Base-by-base conservation (phyloP, 163 green algal species). In the Chlorella variabilis region DNA sequence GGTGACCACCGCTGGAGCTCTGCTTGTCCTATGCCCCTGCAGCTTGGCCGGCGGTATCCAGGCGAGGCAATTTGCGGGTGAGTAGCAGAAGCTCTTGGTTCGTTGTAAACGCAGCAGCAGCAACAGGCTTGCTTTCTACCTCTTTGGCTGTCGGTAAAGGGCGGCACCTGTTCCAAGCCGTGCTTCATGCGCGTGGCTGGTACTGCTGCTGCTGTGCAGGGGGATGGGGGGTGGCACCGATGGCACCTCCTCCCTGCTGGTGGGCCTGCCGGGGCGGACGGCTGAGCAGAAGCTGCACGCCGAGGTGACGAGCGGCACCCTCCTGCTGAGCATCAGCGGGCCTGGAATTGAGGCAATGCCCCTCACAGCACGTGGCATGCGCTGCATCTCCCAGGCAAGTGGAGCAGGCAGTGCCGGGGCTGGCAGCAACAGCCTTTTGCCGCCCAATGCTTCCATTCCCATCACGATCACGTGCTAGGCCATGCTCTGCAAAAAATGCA, bases 381-480 rank as follows among this genome's bases (percentile, higher is more conserved):
- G 76, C 62, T 75, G 76, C 62, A 75, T 82, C 33, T 82, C 76
- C 21, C 59, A 59, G 74, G 59, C 25, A 45, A 80, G 38, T 15
- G 27, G 2, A 45, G 69, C 45, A 15, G 45, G 45, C n/a, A n/a
- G n/a, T n/a, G n/a, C n/a, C n/a, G n/a, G n/a, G n/a, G n/a, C n/a
- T n/a, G n/a, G n/a, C n/a, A n/a, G n/a, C n/a, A n/a, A n/a, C n/a
- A n/a, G n/a, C n/a, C n/a, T n/a, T n/a, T n/a, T n/a, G n/a, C n/a
- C n/a, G n/a, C n/a, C n/a, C n/a, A n/a, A n/a, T n/a, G n/a, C n/a
- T n/a, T n/a, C n/a, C n/a, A n/a, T n/a, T n/a, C n/a, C n/a, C n/a
- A n/a, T n/a, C n/a, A n/a, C n/a, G n/a, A n/a, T n/a, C n/a, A n/a
- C n/a, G n/a, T n/a, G n/a, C n/a, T n/a, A n/a, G n/a, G n/a, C n/a